Conservation (phyloP, 2,329 filamentous ascomycete species). For the Elsinoe arachidis region DNA sequence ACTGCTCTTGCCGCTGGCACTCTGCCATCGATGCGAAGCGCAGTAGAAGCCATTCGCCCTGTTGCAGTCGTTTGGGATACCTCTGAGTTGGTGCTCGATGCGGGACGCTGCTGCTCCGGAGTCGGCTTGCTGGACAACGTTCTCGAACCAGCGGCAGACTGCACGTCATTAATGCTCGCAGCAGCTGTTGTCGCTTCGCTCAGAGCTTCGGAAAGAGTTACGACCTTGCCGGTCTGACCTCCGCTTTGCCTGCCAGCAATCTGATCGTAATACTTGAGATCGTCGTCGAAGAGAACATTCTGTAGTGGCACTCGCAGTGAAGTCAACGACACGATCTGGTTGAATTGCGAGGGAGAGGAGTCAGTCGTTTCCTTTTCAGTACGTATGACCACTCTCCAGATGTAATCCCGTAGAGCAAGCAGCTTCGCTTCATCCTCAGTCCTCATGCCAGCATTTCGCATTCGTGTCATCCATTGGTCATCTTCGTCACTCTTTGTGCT, state of each 20-base stretch:
- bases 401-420: constrained; percentile 76
- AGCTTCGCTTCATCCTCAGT: constrained; percentile 84
- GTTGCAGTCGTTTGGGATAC: background rate
- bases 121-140: background rate
- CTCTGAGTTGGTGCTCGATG: constrained; percentile 6
- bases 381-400: constrained; percentile 74
- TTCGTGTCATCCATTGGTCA: constrained; percentile 78
- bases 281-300: constrained; percentile 86
- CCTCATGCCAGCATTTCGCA: constrained; percentile 74
- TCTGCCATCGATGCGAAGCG: constrained; percentile 9
- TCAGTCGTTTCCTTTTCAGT: constrained; percentile 48
- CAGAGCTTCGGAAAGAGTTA: constrained; percentile 79
- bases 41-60: background rate
- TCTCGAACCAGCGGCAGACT: background rate
- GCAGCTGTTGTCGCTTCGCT: constrained; percentile 87
- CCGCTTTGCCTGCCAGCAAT: constrained; percentile 17
- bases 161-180: constrained; percentile 24
- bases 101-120: constrained; percentile 3
- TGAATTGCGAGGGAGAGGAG: constrained; percentile 42
- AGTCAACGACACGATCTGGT: constrained; percentile 65
- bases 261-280: constrained; percentile 44
- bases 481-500: constrained; percentile 82
- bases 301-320: constrained; percentile 71
- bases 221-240: constrained; percentile 27
- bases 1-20: constrained; percentile 4